A percentile compares a stretch with the other conserved stretches of the same genome.
Evolutionary conservation across 2,329 filamentous ascomycete species (phyloP).

Genomic region (Colletotrichum filicis): DNA sequence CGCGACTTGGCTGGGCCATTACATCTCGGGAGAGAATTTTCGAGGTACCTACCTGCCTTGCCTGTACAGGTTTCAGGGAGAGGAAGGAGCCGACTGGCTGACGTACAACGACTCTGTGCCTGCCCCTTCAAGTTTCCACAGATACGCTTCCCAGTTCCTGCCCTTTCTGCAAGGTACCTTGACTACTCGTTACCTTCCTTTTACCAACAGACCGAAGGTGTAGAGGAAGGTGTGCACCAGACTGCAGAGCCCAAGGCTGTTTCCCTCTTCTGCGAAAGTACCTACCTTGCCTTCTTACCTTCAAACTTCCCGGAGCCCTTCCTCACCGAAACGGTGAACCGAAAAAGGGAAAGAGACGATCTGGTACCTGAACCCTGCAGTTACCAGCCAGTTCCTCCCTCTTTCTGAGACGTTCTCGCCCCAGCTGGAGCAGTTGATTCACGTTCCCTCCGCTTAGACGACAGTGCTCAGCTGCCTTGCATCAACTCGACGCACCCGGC

Average conservation of each 20-base stretch:
- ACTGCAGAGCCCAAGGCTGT: no score
- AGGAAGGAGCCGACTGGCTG: not conserved
- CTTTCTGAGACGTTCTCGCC: constrained; percentile 6
- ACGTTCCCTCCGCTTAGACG: constrained; percentile 30
- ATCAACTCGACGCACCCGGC: constrained; percentile 11
- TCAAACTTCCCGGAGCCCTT: not conserved
- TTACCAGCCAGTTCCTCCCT: not conserved
- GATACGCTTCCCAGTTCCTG: not conserved
- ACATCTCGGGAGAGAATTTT: constrained; percentile 5
- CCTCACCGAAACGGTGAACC: not conserved
- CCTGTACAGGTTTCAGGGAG: not conserved
- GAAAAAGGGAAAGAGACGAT: not conserved
- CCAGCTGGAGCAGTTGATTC: not conserved
- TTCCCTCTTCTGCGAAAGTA: not conserved
- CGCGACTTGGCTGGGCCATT: not conserved
- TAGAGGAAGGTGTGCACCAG: not conserved
- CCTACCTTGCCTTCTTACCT: not conserved
- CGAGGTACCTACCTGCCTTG: not conserved
- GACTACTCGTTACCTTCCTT: not conserved
- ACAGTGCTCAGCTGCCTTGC: constrained; percentile 5
- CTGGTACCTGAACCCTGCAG: not conserved
- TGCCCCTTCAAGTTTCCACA: not conserved
- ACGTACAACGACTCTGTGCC: not conserved
- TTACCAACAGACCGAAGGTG: not conserved
- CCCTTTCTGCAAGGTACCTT: not conserved